Evolutionary conservation across 495 filamentous ascomycete species (phyloP).

Genomic region (Eremomyces bilateralis): DNA sequence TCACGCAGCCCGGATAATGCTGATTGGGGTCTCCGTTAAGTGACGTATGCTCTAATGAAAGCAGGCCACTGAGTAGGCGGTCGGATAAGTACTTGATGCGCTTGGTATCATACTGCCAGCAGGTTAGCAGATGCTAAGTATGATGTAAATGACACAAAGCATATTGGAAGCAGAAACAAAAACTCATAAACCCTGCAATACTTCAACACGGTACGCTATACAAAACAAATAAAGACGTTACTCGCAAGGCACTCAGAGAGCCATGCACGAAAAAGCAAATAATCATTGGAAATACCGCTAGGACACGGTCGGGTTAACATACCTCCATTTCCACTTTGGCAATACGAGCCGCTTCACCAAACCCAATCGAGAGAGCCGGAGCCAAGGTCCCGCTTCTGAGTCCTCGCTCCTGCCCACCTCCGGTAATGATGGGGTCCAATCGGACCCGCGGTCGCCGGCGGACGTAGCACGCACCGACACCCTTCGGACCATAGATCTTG

Average conservation of each 20-base stretch:
- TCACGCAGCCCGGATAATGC: slow-evolving; percentile 93
- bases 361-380: slow-evolving; percentile 70
- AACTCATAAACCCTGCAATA: slow-evolving; percentile 32
- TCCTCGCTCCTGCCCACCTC: slow-evolving; percentile 88
- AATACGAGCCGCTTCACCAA: slow-evolving; percentile 88
- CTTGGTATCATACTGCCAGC: slow-evolving; percentile 63
- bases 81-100: slow-evolving; percentile 65
- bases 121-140: neutral
- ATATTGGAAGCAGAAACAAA: neutral
- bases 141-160: neutral
- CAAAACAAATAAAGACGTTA: slow-evolving; percentile 19
- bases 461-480: slow-evolving; percentile 89
- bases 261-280: slow-evolving; percentile 50
- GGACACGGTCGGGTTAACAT: slow-evolving; percentile 21
- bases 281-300: slow-evolving; percentile 26
- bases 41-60: slow-evolving; percentile 73
- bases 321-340: slow-evolving; percentile 75
- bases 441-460: slow-evolving; percentile 79
- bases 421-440: slow-evolving; percentile 86
- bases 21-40: slow-evolving; percentile 69
- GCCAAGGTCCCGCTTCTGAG: slow-evolving; percentile 84
- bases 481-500: slow-evolving; percentile 97
- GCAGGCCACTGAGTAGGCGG: slow-evolving; percentile 55
- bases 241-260: slow-evolving; percentile 26
- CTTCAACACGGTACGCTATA: slow-evolving; percentile 24